Base-by-base conservation (phyloP, 495 filamentous ascomycete species). In the Immersiella caudata region DNA sequence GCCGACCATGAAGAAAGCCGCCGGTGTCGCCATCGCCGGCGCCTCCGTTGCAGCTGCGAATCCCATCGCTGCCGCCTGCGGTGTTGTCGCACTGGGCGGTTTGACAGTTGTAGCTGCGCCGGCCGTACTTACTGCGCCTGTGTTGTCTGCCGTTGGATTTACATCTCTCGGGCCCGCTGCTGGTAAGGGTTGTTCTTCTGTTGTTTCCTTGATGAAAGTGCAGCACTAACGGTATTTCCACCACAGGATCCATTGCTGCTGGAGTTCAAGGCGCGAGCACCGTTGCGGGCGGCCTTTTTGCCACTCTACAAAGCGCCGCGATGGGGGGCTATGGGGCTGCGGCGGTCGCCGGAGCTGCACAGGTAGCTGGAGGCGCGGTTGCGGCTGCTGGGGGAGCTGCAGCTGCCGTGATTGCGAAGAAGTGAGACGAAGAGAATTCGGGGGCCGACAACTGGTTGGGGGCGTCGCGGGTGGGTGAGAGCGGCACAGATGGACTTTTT, bases 181-280 rank as follows among this genome's bases (percentile, higher is more conserved):
- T 49, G 69, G 69, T 71, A 56, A 35, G 64, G 2, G 9, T n/a
- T 11, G 14, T n/a, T 6, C 6, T 22, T 18, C 49, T 52, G 18
- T 52, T 22, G n/a, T n/a, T n/a, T n/a, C n/a, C n/a, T n/a, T n/a
- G n/a, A n/a, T n/a, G 49, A 18, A 5, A n/a, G 16, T 12, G 3
- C 21, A 18, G 22, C 6, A 22, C 46, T 63, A 16, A 63, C 9
- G 5, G 18, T 3, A 8, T 0, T 5, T 18, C 18, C 11, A 8
- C 25, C 16, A 55, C 27, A 75, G 73, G 59, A 6, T 67, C 70
- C 0, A n/a, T 70, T 0, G 73, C 73, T 2, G 68, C 73, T 0
- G 55, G 40, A 1, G 25, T 40, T 6, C 73, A 75, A 9, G 25
- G 49, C 18, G 16, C 70, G 20, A 70, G 71, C 21, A 67, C 71